A percentile compares a stretch with the other conserved stretches of the same genome.
phyloP scores from a whole-genome alignment of 75 land plant species.

The Sequoia sempervirens region DNA sequence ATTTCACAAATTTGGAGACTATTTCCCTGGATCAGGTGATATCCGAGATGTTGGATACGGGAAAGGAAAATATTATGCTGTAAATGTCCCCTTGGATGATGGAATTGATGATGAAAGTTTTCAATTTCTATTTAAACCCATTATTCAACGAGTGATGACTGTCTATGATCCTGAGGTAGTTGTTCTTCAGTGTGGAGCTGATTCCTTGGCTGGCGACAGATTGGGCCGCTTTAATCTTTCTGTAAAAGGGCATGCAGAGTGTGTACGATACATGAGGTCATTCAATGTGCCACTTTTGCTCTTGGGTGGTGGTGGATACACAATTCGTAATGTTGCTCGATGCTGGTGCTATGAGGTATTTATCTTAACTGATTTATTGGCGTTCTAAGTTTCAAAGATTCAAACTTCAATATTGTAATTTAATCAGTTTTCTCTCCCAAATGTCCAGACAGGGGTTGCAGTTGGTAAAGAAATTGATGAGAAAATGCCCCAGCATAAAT shows the following conservation, averaged over 20 bases:
- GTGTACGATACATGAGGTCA: slow-evolving; percentile 65
- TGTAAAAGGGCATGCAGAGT: slow-evolving; percentile 79
- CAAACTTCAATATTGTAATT: too few species aligned
- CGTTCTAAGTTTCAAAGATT: too few species aligned
- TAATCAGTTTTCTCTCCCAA: too few species aligned
- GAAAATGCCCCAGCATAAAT: slow-evolving; percentile 67
- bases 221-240: slow-evolving; percentile 76
- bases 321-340: slow-evolving; percentile 75
- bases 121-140: slow-evolving; percentile 54
- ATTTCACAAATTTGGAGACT: slow-evolving; percentile 77
- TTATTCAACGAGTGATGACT: slow-evolving; percentile 71
- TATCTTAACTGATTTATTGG: too few species aligned
- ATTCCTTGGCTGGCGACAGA: slow-evolving; percentile 75
- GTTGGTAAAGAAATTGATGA: slow-evolving; percentile 72
- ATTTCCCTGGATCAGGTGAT: slow-evolving; percentile 76
- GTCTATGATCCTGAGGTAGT: slow-evolving; percentile 69
- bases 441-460: slow-evolving; percentile 72
- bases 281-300: slow-evolving; percentile 73
- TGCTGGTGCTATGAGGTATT: slow-evolving; percentile 84
- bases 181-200: slow-evolving; percentile 80
- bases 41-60: slow-evolving; percentile 50
- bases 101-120: slow-evolving; percentile 77
- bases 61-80: slow-evolving; percentile 64
- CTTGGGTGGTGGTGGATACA: slow-evolving; percentile 78
- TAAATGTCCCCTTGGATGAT: slow-evolving; percentile 73